Conservation (phyloP, 2,329 filamentous ascomycete genomes). For the Venturia aucupariae region DNA sequence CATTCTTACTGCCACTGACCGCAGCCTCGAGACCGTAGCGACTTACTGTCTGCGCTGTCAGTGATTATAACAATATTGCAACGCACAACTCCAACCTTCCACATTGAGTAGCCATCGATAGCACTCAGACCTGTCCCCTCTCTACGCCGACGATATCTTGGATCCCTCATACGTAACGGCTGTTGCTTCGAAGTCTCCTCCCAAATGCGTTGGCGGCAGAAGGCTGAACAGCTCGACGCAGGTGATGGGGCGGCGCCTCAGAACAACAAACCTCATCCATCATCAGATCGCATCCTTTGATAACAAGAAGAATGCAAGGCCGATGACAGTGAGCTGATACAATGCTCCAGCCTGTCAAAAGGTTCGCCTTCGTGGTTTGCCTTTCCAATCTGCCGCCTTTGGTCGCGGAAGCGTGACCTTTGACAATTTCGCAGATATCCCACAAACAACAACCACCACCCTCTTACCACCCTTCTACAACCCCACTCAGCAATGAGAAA, state of each 20-base stretch:
- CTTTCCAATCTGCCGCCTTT: neutral
- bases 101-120: neutral
- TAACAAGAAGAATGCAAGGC: neutral
- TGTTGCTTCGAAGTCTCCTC: neutral
- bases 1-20: neutral
- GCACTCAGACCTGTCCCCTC: neutral
- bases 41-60: neutral
- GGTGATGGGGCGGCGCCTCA: neutral
- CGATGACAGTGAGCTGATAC: neutral
- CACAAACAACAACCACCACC: neutral
- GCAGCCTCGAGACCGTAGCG: neutral
- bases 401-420: neutral
- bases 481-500: neutral
- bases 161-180: neutral
- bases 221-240: neutral
- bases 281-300: neutral
- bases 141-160: neutral
- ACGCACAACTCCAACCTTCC: neutral
- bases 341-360: neutral
- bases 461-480: neutral
- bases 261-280: neutral
- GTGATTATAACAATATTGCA: neutral
- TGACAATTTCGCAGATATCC: neutral
- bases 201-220: neutral
- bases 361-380: neutral